Conservation (phyloP, 2,329 filamentous ascomycete genomes). For the Paecilomyces sp. region DNA sequence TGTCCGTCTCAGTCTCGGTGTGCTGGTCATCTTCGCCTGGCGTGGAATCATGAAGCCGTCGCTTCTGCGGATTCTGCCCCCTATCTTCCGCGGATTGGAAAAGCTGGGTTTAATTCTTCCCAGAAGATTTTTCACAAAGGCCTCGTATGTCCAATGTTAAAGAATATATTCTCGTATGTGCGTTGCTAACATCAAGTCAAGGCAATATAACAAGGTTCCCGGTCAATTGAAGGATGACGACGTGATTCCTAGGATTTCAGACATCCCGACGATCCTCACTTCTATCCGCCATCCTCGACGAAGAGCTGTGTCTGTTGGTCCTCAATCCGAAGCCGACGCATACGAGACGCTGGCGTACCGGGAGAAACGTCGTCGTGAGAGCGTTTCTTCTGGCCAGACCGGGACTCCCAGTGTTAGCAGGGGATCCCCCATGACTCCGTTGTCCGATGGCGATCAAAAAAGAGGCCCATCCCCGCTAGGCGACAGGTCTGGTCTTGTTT, state of each 20-base stretch:
- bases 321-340: constrained; percentile 91
- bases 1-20: constrained; percentile 67
- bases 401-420: constrained; percentile 7
- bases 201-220: constrained; percentile 72
- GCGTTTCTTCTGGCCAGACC: constrained; percentile 36
- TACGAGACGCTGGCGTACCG: constrained; percentile 93
- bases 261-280: constrained; percentile 73
- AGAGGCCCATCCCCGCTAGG: constrained; percentile 1
- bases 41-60: constrained; percentile 81
- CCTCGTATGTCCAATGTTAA: constrained; percentile 49
- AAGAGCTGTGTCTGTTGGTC: constrained; percentile 80
- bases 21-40: constrained; percentile 82
- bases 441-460: constrained; percentile 13
- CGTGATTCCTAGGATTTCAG: constrained; percentile 80
- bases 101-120: constrained; percentile 72
- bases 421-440: constrained; percentile 12
- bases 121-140: constrained; percentile 82
- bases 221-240: constrained; percentile 70
- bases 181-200: constrained; percentile 37
- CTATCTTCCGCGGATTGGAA: constrained; percentile 80
- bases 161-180: background rate
- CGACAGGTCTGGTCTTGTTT: constrained; percentile 32
- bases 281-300: constrained; percentile 72
- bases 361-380: constrained; percentile 60
- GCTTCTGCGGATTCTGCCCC: constrained; percentile 69